Evolutionary conservation across 768 basidiomycete genomes (phyloP).

Genomic region (Psilocybe tampanensis): DNA sequence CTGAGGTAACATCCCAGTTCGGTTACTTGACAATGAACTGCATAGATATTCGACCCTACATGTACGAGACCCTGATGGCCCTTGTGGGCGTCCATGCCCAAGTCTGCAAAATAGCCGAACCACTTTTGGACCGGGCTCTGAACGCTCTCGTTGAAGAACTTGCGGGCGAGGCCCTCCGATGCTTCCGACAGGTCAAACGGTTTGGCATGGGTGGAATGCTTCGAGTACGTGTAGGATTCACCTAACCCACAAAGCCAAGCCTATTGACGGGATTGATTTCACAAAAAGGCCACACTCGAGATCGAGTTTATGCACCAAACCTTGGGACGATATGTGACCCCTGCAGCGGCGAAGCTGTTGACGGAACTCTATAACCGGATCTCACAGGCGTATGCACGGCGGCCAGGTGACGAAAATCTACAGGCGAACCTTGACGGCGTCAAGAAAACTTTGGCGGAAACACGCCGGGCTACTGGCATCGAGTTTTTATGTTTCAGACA

Average conservation of each 20-base stretch:
- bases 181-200: slow-evolving; percentile 85
- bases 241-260: not conserved
- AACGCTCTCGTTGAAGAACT: slow-evolving; percentile 81
- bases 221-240: slow-evolving; percentile 55
- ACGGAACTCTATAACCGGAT: slow-evolving; percentile 94
- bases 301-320: slow-evolving; percentile 99
- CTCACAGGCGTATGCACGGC: slow-evolving; percentile 86
- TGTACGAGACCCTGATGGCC: slow-evolving; percentile 86
- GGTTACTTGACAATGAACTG: slow-evolving; percentile 11
- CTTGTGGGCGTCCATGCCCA: slow-evolving; percentile 93
- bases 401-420: slow-evolving; percentile 83
- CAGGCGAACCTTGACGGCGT: slow-evolving; percentile 89
- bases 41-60: slow-evolving; percentile 88
- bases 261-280: not conserved
- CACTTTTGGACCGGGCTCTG: slow-evolving; percentile 81
- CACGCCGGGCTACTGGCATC: slow-evolving; percentile 87
- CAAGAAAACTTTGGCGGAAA: slow-evolving; percentile 87
- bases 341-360: slow-evolving; percentile 78
- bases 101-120: slow-evolving; percentile 78
- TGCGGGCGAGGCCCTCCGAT: slow-evolving; percentile 79
- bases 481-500: slow-evolving; percentile 94
- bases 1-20: slow-evolving; percentile 1
- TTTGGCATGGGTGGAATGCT: slow-evolving; percentile 99
- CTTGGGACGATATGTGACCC: slow-evolving; percentile 84
- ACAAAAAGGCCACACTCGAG: slow-evolving; percentile 86